phyloP scores from a whole-genome alignment of 2,329 filamentous ascomycete species.

The Fusarium sp. region DNA sequence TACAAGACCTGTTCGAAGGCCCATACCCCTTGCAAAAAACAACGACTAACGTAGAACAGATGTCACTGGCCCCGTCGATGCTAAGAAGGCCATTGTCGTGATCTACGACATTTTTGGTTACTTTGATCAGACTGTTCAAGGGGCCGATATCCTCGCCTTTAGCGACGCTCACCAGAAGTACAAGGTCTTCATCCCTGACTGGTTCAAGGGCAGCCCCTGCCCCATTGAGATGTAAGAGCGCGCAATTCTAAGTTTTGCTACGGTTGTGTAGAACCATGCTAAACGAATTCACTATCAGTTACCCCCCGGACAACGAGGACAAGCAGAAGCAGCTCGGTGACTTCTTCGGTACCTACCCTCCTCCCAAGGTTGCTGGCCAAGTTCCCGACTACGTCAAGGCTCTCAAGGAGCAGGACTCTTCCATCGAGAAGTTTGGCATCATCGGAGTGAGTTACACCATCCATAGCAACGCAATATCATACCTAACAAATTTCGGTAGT shows the following conservation, averaged over 20 bases:
- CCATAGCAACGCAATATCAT: neutral
- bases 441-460: slow-evolving; percentile 61
- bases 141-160: slow-evolving; percentile 72
- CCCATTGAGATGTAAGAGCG: slow-evolving; percentile 59
- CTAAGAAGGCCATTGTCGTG: slow-evolving; percentile 68
- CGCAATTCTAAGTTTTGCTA: neutral
- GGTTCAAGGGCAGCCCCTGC: slow-evolving; percentile 80
- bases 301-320: slow-evolving; percentile 72
- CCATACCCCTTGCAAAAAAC: neutral
- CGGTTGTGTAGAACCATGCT: neutral
- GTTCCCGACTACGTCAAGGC: slow-evolving; percentile 67
- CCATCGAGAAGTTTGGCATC: slow-evolving; percentile 69
- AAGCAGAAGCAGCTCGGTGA: slow-evolving; percentile 68
- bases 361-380: slow-evolving; percentile 59
- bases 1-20: slow-evolving; percentile 61
- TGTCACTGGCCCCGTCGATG: slow-evolving; percentile 59
- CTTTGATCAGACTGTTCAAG: slow-evolving; percentile 76
- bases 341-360: slow-evolving; percentile 67
- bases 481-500: slow-evolving; percentile 47
- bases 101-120: slow-evolving; percentile 78
- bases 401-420: slow-evolving; percentile 62
- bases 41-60: slow-evolving; percentile 46
- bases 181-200: slow-evolving; percentile 91
- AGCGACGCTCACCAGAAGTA: slow-evolving; percentile 73
- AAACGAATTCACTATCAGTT: slow-evolving; percentile 51